Evolutionary conservation across 83 land plant genomes (phyloP).

Genomic region (Larix sibirica): DNA sequence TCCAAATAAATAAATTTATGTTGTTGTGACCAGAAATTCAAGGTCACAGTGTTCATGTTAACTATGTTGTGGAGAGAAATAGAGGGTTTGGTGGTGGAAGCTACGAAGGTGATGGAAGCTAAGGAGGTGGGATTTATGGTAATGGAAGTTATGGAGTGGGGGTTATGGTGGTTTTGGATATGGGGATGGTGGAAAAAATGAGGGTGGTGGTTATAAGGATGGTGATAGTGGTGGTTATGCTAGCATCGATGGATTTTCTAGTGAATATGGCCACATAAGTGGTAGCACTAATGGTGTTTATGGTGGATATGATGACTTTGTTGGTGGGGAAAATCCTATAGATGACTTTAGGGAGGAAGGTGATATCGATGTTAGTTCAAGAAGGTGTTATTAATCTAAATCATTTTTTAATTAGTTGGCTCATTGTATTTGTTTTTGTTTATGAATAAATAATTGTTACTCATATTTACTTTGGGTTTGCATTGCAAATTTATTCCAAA

Average conservation of each 20-base stretch:
- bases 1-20: neutral
- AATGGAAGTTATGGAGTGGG: neutral
- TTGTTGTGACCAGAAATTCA: constrained; percentile 19
- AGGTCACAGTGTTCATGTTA: constrained; percentile 26
- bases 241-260: too few species aligned
- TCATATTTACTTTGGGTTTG: too few species aligned
- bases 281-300: too few species aligned
- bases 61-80: constrained; percentile 25
- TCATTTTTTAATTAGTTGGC: too few species aligned
- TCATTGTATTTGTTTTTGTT: too few species aligned
- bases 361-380: neutral
- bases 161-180: neutral
- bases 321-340: neutral
- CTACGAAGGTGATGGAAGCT: neutral
- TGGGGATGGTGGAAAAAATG: neutral
- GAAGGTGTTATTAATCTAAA: constrained; percentile 10
- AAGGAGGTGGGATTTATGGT: neutral
- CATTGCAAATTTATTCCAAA: too few species aligned
- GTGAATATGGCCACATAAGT: too few species aligned
- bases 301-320: too few species aligned
- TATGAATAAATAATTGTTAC: too few species aligned
- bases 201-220: neutral
- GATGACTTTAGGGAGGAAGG: neutral
- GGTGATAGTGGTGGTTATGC: neutral
- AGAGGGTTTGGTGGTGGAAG: constrained; percentile 17